Conservation (phyloP, 2,329 filamentous ascomycete species). For the Diaporthe citriasiana region DNA sequence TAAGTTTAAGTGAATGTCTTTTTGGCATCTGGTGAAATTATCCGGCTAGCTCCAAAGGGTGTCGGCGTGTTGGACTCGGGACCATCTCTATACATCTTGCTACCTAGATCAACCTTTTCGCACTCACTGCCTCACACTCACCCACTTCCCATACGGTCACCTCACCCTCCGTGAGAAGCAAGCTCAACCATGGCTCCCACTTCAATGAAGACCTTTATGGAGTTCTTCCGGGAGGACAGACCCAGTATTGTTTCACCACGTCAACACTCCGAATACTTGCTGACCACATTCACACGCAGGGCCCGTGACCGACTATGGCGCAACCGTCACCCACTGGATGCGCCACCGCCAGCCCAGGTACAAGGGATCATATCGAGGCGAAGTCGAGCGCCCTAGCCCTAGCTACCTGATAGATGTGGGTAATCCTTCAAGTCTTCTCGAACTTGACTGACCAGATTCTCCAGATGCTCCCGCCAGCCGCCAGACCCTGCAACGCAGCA, state of each 20-base stretch:
- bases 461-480: conserved; percentile 89
- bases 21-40: not conserved
- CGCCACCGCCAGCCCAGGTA: conserved; percentile 83
- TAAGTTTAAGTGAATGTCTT: conserved; percentile 53
- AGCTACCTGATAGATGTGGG: conserved; percentile 92
- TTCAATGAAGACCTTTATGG: conserved; percentile 40
- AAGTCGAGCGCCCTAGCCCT: conserved; percentile 85
- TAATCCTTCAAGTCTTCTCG: conserved; percentile 40
- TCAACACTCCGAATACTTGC: conserved; percentile 14
- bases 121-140: not conserved
- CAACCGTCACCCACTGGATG: conserved; percentile 93
- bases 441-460: conserved; percentile 43
- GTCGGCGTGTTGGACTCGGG: not conserved
- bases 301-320: conserved; percentile 92
- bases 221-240: conserved; percentile 13
- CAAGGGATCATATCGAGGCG: conserved; percentile 78
- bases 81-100: not conserved
- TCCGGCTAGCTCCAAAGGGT: not conserved
- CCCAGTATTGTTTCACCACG: conserved; percentile 36
- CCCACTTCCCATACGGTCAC: not conserved
- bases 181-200: conserved; percentile 2
- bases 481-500: conserved; percentile 79
- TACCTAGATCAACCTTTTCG: not conserved
- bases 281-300: conserved; percentile 63
- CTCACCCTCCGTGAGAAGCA: not conserved